phyloP scores from a whole-genome alignment of 331 rosid genomes.

The Quercus lobata region DNA sequence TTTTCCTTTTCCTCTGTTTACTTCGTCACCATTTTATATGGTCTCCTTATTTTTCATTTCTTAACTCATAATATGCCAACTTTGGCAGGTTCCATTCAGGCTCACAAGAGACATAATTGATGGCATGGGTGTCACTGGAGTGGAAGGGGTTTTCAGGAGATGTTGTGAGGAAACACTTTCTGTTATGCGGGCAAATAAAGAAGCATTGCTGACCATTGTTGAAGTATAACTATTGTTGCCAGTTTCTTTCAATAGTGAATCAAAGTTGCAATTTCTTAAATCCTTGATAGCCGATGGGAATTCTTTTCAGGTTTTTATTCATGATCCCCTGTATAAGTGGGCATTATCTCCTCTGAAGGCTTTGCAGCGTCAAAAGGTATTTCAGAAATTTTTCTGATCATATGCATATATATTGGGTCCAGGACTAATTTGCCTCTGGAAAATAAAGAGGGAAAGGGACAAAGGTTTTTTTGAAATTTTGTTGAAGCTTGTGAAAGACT shows the following conservation, averaged over 20 bases:
- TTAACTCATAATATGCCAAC: not conserved
- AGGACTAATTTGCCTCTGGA: not conserved
- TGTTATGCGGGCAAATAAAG: slow-evolving; percentile 93
- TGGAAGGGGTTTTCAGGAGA: slow-evolving; percentile 94
- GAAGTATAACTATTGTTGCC: slow-evolving; percentile 47
- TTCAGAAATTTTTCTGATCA: not conserved
- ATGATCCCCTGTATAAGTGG: slow-evolving; percentile 96
- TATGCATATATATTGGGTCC: not conserved
- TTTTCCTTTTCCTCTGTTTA: slow-evolving; percentile 7
- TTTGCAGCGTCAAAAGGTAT: slow-evolving; percentile 96
- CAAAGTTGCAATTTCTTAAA: slow-evolving; percentile 1
- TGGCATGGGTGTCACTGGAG: slow-evolving; percentile 94
- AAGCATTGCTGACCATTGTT: slow-evolving; percentile 81
- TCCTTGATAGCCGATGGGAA: slow-evolving; percentile 13
- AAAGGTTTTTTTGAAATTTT: not conserved
- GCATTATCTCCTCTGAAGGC: slow-evolving; percentile 95
- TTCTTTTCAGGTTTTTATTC: slow-evolving; percentile 79
- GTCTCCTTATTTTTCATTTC: not conserved
- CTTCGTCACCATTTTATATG: not conserved
- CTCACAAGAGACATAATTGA: slow-evolving; percentile 90
- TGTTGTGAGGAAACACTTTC: slow-evolving; percentile 97
- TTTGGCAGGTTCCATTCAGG: slow-evolving; percentile 79
- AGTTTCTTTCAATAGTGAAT: not conserved
- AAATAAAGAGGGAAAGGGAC: too few relatives aligned
- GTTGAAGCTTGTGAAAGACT: not conserved